phyloP scores from a whole-genome alignment of 768 basidiomycete species.

The Mycena pura region DNA sequence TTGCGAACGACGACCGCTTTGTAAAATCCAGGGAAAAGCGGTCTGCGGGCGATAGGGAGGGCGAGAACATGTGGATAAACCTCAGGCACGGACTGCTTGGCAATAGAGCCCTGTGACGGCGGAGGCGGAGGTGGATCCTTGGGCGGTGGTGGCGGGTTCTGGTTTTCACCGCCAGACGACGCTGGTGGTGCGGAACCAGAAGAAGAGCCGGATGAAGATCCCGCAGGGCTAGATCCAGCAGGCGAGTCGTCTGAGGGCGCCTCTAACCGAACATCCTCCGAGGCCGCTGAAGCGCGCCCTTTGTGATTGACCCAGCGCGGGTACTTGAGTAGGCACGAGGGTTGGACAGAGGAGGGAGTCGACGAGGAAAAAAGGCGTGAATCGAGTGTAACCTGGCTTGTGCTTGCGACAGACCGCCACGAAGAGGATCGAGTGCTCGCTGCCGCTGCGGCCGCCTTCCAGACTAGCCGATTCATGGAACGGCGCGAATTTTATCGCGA shows the following conservation, averaged over 20 bases:
- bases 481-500: slow-evolving; percentile 14
- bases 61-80: slow-evolving; percentile 93
- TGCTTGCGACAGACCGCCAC: slow-evolving; percentile 18
- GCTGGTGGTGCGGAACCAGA: slow-evolving; percentile 41
- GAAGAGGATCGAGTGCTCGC: background rate
- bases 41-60: slow-evolving; percentile 92
- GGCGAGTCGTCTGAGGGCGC: no score
- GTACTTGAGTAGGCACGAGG: slow-evolving; percentile 37
- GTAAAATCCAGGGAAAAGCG: slow-evolving; percentile 97
- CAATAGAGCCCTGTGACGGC: slow-evolving; percentile 60
- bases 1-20: slow-evolving; percentile 95
- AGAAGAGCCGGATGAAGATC: slow-evolving; percentile 34
- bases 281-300: slow-evolving; percentile 25
- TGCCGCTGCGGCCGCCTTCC: slow-evolving; percentile 11
- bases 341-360: slow-evolving; percentile 29
- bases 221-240: slow-evolving; percentile 12
- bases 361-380: slow-evolving; percentile 37
- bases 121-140: slow-evolving; percentile 37
- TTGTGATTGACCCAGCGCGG: slow-evolving; percentile 51
- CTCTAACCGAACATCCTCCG: no score
- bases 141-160: slow-evolving; percentile 34
- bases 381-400: slow-evolving; percentile 20
- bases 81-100: slow-evolving; percentile 89
- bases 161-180: slow-evolving; percentile 49
- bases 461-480: slow-evolving; percentile 22